Evolutionary conservation across 73 alveolate genomes (phyloP), one percentile per base, ranked within the genome.

Genomic region (Urostyla sp.): DNA sequence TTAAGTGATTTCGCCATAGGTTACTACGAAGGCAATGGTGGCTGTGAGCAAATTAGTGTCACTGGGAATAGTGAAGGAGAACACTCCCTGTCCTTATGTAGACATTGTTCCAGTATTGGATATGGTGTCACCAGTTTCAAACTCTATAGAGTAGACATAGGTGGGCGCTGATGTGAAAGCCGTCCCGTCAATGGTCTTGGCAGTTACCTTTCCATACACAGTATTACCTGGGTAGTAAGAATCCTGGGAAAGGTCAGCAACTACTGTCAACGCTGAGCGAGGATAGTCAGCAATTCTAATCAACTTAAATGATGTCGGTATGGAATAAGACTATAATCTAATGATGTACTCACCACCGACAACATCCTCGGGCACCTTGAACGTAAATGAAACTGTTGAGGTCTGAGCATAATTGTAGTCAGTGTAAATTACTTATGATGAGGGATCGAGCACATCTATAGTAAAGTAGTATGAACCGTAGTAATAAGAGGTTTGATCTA

Each of bases 191-290:
- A 15, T 43, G 4, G 54, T 28, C 15, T 24, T 10, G 7, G 32
- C 69, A 15, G 13, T 38, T 15, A 75, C 21, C 7, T 27, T 36
- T 10, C 67, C 87, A 28, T 11, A 37, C 55, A 75, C 78, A 36
- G 30, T 28, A 27, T 75, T 78, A 8, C 87, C 87, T 1, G 87
- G 87, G 37, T 28, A 28, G 46, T 73, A 73, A 30, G 57, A 20
- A 53, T 23, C 21, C 5, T 44, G 21, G 67, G 69, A n/a, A 21
- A 73, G 67, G 38, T 73, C 44, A 8, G 32, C 85, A 7, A 28
- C 50, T 27, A 73, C 40, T n/a, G 35, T 73, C 51, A 73, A 40
- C 48, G 28, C 57, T 18, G 50, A 15, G 49, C 69, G 26, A n/a
- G 23, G 28, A 44, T 73, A 73, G 20, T 73, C 73, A n/a, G 75